These are phyloP conservation scores for Mycena leptocephala DNA, from an alignment of 768 basidiomycete genomes.

Conservation along the genomic window DNA sequence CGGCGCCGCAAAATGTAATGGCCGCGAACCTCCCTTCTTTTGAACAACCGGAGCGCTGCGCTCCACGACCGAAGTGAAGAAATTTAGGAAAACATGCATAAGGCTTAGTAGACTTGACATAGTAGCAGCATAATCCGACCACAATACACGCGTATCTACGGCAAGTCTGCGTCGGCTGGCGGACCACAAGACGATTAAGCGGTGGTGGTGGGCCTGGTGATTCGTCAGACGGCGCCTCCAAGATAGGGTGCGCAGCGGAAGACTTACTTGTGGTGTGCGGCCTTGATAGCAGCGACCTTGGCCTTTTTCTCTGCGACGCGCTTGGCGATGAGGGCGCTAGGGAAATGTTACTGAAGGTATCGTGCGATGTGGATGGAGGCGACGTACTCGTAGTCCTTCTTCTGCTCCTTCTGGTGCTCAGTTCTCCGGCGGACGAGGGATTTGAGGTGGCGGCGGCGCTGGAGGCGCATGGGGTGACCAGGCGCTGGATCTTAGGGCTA, in stretches of 20 bases:
- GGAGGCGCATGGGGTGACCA: slow-evolving; percentile 95
- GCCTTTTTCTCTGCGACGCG: slow-evolving; percentile 95
- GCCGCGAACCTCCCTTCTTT: too few species aligned
- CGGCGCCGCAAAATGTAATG: too few species aligned
- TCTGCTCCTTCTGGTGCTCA: slow-evolving; percentile 95
- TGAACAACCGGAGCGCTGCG: too few species aligned
- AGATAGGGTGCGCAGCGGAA: not conserved
- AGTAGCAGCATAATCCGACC: slow-evolving; percentile 30
- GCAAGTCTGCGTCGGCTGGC: slow-evolving; percentile 16
- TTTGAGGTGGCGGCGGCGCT: slow-evolving; percentile 94
- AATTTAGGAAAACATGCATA: slow-evolving; percentile 32
- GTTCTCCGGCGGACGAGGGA: slow-evolving; percentile 91
- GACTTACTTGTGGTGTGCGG: slow-evolving; percentile 81
- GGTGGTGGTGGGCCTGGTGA: slow-evolving; percentile 27
- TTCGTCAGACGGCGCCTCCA: not conserved
- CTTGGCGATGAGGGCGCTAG: slow-evolving; percentile 84
- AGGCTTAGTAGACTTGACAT: slow-evolving; percentile 31
- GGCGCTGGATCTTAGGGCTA: slow-evolving; percentile 97
- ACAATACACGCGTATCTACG: slow-evolving; percentile 23
- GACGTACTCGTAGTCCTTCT: slow-evolving; percentile 91
- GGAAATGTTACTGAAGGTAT: not conserved
- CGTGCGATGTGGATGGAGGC: not conserved
- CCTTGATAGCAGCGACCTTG: slow-evolving; percentile 91
- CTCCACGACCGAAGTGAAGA: too few species aligned
- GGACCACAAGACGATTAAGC: slow-evolving; percentile 14